A percentile compares a stretch with the other conserved stretches of the same genome.
Evolutionary conservation across 148 eudicot genomes (phyloP).

Genomic region (Mesembryanthemum crystallinum): DNA sequence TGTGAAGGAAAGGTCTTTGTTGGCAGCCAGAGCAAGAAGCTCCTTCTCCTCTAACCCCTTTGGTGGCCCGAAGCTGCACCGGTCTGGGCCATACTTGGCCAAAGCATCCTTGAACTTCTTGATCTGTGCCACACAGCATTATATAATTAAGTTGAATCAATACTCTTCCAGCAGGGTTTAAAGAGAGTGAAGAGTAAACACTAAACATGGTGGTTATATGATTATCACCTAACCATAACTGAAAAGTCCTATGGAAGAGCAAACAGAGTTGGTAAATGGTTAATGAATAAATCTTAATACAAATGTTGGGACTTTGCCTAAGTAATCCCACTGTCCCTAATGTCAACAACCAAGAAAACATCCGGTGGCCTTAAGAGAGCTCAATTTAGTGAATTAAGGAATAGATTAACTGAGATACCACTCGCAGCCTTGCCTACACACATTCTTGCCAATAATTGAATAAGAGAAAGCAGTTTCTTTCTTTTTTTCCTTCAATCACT

Average conservation of each 20-base stretch:
- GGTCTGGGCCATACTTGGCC: slow-evolving; percentile 51
- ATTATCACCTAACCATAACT: not conserved
- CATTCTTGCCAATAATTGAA: too few relatives aligned
- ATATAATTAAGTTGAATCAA: not conserved
- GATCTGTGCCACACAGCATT: slow-evolving; percentile 41
- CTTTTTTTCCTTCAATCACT: not conserved
- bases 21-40: slow-evolving; percentile 63
- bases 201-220: not conserved
- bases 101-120: slow-evolving; percentile 81
- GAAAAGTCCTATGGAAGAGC: too few relatives aligned
- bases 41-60: slow-evolving; percentile 84
- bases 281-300: too few relatives aligned
- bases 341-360: too few relatives aligned
- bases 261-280: too few relatives aligned
- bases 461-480: too few relatives aligned
- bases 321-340: too few relatives aligned
- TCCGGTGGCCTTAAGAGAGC: too few relatives aligned
- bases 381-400: too few relatives aligned
- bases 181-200: not conserved
- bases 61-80: slow-evolving; percentile 62
- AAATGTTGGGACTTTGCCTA: too few relatives aligned
- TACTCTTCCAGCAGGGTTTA: not conserved
- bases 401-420: too few relatives aligned
- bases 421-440: too few relatives aligned
- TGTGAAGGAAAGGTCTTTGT: slow-evolving; percentile 60